Conservation (phyloP, 2,329 filamentous ascomycete genomes). For the Colletotrichum sp. region DNA sequence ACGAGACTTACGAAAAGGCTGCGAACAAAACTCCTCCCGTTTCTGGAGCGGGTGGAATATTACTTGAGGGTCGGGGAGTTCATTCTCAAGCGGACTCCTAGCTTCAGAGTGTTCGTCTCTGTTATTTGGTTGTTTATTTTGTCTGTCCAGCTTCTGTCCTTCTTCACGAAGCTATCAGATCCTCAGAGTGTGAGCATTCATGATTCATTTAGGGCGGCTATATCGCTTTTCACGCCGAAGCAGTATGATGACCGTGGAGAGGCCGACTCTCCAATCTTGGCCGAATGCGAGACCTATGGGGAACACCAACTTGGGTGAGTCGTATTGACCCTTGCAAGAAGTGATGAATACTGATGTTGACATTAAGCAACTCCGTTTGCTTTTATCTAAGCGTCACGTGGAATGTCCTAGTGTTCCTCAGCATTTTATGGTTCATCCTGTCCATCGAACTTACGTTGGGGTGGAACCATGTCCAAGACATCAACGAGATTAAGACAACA, state of each 20-base stretch:
- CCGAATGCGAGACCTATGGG: neutral
- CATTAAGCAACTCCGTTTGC: neutral
- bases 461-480: neutral
- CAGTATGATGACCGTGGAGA: neutral
- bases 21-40: neutral
- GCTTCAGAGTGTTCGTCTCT: neutral
- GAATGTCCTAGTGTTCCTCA: neutral
- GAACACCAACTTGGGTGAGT: neutral
- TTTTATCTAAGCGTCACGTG: neutral
- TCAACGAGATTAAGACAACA: neutral
- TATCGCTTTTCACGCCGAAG: neutral
- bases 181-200: neutral
- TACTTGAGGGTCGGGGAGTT: neutral
- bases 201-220: fast-evolving
- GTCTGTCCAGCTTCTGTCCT: neutral
- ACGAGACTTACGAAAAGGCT: neutral
- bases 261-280: fast-evolving
- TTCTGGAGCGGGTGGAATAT: neutral
- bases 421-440: neutral
- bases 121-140: neutral
- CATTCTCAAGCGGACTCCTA: neutral
- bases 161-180: neutral
- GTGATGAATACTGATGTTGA: neutral
- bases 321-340: neutral
- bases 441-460: neutral